Conservation (phyloP, 2,329 filamentous ascomycete genomes). For the Apiospora marii region DNA sequence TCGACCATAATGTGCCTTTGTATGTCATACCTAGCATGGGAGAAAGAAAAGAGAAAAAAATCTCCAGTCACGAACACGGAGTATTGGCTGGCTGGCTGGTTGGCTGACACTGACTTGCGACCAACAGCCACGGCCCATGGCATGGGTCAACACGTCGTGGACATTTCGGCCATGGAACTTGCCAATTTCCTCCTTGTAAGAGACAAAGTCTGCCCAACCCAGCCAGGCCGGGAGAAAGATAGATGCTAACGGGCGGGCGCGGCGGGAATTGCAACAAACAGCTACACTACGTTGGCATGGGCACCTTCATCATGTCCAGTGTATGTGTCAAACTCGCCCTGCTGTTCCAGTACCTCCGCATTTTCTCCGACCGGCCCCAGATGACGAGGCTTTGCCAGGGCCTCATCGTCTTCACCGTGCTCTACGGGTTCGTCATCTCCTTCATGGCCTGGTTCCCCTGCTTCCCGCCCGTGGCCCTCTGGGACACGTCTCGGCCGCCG, state of each 20-base stretch:
- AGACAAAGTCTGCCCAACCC: too few species aligned
- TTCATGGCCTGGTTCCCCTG: slow-evolving; percentile 40
- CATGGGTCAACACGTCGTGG: background rate
- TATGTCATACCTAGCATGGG: background rate
- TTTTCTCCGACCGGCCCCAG: slow-evolving; percentile 33
- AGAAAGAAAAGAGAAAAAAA: background rate
- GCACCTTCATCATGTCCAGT: background rate
- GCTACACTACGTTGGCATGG: slow-evolving; percentile 15
- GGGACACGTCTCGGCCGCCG: slow-evolving; percentile 27
- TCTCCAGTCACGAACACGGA: background rate
- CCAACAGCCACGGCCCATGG: background rate
- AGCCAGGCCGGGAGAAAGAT: too few species aligned
- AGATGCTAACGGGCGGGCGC: background rate
- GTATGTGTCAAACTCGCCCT: slow-evolving; percentile 38
- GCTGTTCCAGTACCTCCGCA: slow-evolving; percentile 39
- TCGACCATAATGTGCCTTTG: slow-evolving; percentile 1
- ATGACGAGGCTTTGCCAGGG: slow-evolving; percentile 30
- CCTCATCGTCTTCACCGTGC: slow-evolving; percentile 38
- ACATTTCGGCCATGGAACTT: background rate
- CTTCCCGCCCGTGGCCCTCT: slow-evolving; percentile 35
- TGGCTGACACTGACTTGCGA: background rate
- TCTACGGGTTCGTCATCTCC: slow-evolving; percentile 36
- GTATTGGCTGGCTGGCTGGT: background rate
- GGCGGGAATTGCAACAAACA: background rate
- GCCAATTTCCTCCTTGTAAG: background rate